Percentiles rank a stretch among this genome's conserved stretches.
phyloP scores from a whole-genome alignment of 768 basidiomycete genomes.

The Pleurotus djamor region DNA sequence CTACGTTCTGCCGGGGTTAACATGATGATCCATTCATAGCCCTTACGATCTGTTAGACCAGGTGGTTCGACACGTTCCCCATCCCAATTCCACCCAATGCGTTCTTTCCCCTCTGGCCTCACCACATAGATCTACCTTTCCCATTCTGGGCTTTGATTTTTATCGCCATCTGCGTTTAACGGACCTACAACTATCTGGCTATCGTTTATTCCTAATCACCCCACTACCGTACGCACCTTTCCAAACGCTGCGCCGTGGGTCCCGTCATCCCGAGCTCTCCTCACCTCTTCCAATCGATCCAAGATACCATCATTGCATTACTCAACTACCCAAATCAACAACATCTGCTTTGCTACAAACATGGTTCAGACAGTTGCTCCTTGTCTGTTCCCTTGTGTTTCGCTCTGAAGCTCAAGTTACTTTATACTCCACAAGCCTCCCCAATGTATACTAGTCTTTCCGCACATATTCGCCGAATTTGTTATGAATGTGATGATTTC shows the following conservation, averaged over 20 bases:
- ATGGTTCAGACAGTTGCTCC: neutral
- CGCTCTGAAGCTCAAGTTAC: neutral
- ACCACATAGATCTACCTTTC: too few species aligned
- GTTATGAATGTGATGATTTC: neutral
- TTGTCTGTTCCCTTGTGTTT: neutral
- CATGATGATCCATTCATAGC: conserved; percentile 20
- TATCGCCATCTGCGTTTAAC: too few species aligned
- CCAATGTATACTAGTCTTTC: neutral
- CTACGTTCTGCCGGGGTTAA: conserved; percentile 43
- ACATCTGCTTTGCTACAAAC: neutral
- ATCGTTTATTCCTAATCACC: too few species aligned
- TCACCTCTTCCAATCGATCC: neutral
- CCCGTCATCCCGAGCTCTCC: too few species aligned
- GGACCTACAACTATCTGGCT: too few species aligned
- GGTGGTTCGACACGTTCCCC: neutral
- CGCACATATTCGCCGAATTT: neutral
- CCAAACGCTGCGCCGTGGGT: too few species aligned
- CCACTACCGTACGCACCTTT: too few species aligned
- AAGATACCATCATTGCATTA: neutral
- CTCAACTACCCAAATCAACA: neutral
- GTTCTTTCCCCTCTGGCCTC: too few species aligned
- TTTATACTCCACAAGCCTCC: neutral
- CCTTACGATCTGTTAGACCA: neutral
- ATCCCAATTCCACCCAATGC: neutral
- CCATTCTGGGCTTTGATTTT: too few species aligned